Conservation (phyloP, 768 basidiomycete genomes). For the Tulasnella calospora region DNA sequence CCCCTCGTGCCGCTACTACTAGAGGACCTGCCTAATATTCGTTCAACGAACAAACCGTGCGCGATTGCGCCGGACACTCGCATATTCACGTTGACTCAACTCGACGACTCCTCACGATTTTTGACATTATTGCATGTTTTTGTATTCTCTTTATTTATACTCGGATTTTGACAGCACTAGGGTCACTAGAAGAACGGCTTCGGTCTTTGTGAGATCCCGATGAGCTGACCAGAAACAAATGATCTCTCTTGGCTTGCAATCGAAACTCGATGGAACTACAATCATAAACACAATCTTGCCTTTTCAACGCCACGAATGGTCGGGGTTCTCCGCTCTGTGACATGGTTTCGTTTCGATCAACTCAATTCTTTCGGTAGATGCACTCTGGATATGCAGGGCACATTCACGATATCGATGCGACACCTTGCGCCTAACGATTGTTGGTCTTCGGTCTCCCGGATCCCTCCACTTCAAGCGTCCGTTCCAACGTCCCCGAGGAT, state of each 20-base stretch:
- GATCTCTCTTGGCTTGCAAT: background rate
- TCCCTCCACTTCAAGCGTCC: background rate
- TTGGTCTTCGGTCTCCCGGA: constrained; percentile 51
- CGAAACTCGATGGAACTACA: background rate
- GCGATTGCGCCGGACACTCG: background rate
- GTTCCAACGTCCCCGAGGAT: constrained; percentile 12
- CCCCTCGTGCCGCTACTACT: too few species aligned
- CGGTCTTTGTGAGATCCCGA: too few species aligned
- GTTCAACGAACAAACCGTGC: too few species aligned
- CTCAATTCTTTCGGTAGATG: background rate
- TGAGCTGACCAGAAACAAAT: constrained; percentile 2
- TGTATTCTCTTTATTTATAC: background rate
- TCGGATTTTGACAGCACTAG: too few species aligned
- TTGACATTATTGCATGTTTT: background rate
- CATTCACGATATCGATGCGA: constrained; percentile 88
- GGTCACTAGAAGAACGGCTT: too few species aligned
- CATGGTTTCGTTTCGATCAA: too few species aligned
- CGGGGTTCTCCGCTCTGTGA: background rate
- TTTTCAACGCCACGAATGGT: background rate
- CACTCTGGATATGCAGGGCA: constrained; percentile 45
- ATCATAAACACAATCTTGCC: background rate
- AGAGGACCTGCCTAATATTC: background rate
- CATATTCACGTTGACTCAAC: background rate
- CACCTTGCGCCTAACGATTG: constrained; percentile 75
- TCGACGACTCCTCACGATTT: background rate